Conservation (phyloP, 78 protist species). For the Planoprotostelium fungivorum region DNA sequence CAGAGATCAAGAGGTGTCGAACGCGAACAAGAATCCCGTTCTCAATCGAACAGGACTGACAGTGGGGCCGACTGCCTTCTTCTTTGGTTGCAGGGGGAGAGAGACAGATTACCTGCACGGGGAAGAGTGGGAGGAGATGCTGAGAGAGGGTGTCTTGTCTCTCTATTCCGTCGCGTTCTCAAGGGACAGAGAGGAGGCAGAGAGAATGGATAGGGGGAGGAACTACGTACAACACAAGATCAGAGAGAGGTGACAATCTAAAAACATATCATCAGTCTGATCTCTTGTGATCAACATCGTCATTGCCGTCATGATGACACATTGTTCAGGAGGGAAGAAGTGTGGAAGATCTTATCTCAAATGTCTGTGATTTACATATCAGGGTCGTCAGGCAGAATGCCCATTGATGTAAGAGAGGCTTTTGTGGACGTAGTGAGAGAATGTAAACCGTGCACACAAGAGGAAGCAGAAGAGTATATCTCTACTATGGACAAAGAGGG, state of each 20-base stretch:
- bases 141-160: neutral
- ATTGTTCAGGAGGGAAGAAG: too few relatives aligned
- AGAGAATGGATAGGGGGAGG: constrained; percentile 1
- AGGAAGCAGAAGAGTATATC: constrained; percentile 25
- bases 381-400: constrained; percentile 58
- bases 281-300: too few relatives aligned
- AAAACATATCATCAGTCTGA: too few relatives aligned
- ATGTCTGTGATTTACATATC: constrained; percentile 25
- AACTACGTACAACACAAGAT: constrained; percentile 42
- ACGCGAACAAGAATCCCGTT: neutral
- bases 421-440: constrained; percentile 36
- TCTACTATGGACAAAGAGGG: constrained; percentile 25
- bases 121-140: constrained; percentile 33
- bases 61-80: constrained; percentile 38
- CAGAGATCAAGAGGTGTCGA: neutral
- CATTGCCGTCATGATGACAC: too few relatives aligned
- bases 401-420: constrained; percentile 47
- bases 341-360: neutral
- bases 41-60: neutral
- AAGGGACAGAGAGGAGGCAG: constrained; percentile 16
- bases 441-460: neutral
- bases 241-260: constrained; percentile 12
- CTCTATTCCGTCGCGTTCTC: constrained; percentile 31
- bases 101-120: constrained; percentile 29
- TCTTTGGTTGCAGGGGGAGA: constrained; percentile 48